Evolutionary conservation across 2,329 filamentous ascomycete species (phyloP), one percentile per base, ranked within the genome.

Genomic region (Rhinocladiella similis): DNA sequence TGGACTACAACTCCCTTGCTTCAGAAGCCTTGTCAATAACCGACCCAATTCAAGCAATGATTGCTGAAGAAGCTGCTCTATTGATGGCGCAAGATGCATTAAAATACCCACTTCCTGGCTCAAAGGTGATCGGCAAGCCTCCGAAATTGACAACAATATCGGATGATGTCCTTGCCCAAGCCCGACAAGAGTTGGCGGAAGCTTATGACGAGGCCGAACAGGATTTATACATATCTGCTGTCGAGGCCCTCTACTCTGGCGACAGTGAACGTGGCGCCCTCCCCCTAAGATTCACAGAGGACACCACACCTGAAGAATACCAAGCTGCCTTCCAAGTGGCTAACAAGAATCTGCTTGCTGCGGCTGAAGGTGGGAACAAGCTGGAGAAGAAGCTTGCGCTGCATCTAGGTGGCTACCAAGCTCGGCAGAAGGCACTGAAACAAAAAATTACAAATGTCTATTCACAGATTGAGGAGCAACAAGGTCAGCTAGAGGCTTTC

Each of bases 341-440:
- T 1, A 89, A 94, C 72, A 83, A 89, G 46, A 79, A 82, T 6
- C 88, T 96, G 60, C 81, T 89, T 65, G 77, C 82, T 2, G 85
- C 86, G 0, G 94, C 92, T 2, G 87, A 93, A 65, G 83, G 87
- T 55, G 90, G 89, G 52, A 90, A 91, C 69, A 95, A 93, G 73
- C 78, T 96, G 1, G 92, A 97, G 74, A 96, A 96, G 82, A 97
- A 94, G 74, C 83, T 99, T n/a, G 80, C 81, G 0, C 80, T 96
- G 52, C 87, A 94, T 66, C 84, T 96, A 2, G 92, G 92, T 20
- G 94, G 94, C 13, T 99, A 99, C 74, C 87, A 92, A 70, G 86
- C 91, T 65, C 88, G 94, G 29, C 86, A 90, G 33, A 91, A 91
- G 72, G 86, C 84, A 65, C 81, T 99, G 22, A 83, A 85, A 19